Evolutionary conservation across 1,284 basidiomycete species (phyloP).

Genomic region (Pseudozyma tsukubaensis): DNA sequence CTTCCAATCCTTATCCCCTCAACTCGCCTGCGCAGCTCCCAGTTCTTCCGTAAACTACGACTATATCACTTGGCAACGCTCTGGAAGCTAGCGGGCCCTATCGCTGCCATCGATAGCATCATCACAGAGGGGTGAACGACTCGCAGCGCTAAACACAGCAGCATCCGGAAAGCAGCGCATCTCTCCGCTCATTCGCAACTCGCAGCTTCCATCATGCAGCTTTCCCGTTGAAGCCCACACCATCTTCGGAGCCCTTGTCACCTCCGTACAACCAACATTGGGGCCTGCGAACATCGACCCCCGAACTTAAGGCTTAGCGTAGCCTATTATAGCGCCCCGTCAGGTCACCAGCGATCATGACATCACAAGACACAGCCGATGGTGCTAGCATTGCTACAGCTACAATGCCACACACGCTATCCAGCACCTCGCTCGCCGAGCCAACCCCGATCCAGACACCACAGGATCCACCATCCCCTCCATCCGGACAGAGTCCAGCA

Average conservation of each 20-base stretch:
- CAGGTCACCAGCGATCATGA: conserved; percentile 8
- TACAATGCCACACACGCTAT: not conserved
- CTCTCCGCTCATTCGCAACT: not conserved
- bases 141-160: too few relatives aligned
- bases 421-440: not conserved
- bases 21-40: too few relatives aligned
- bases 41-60: too few relatives aligned
- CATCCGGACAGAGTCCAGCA: not conserved
- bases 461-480: not conserved
- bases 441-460: not conserved
- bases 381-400: not conserved
- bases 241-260: conserved; percentile 5
- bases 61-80: too few relatives aligned
- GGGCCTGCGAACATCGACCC: not conserved
- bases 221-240: conserved; percentile 5
- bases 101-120: too few relatives aligned
- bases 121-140: too few relatives aligned
- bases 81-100: too few relatives aligned
- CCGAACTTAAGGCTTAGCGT: too few relatives aligned
- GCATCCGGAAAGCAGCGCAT: too few relatives aligned
- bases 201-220: conserved; percentile 18
- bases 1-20: too few relatives aligned
- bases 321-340: too few relatives aligned
- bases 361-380: conserved; percentile 6
- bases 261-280: conserved; percentile 4